phyloP scores from a whole-genome alignment of 805 yeast species.

The Pichia eremophila region DNA sequence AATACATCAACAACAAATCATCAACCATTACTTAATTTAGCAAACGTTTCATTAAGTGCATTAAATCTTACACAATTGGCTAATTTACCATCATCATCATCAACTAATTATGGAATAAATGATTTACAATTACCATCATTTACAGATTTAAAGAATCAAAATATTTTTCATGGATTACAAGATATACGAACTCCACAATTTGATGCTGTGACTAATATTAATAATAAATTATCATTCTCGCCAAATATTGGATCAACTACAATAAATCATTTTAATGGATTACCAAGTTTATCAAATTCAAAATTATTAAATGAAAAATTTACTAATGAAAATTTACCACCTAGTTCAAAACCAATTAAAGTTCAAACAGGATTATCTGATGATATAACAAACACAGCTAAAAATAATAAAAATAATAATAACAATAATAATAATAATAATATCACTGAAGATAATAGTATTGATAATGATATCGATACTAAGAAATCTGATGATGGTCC shows the following conservation, averaged over 20 bases:
- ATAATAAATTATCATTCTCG: conserved; percentile 1
- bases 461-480: no score
- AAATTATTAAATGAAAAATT: no score
- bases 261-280: no score
- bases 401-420: no score
- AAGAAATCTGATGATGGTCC: background rate
- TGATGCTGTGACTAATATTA: background rate
- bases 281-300: no score
- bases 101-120: background rate
- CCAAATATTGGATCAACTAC: background rate
- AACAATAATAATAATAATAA: no score
- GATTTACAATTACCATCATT: conserved; percentile 9
- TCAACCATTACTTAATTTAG: conserved; percentile 4
- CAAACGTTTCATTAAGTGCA: conserved; percentile 4
- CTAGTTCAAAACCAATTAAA: no score
- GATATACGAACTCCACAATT: conserved; percentile 4
- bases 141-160: conserved; percentile 6
- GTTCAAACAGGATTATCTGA: no score
- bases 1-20: background rate
- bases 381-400: no score
- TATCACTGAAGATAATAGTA: no score
- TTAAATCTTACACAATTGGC: conserved; percentile 2
- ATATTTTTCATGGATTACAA: background rate
- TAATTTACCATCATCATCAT: conserved; percentile 1
- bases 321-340: no score